phyloP scores from a whole-genome alignment of 2,329 filamentous ascomycete species.

The Raffaelea arxii region DNA sequence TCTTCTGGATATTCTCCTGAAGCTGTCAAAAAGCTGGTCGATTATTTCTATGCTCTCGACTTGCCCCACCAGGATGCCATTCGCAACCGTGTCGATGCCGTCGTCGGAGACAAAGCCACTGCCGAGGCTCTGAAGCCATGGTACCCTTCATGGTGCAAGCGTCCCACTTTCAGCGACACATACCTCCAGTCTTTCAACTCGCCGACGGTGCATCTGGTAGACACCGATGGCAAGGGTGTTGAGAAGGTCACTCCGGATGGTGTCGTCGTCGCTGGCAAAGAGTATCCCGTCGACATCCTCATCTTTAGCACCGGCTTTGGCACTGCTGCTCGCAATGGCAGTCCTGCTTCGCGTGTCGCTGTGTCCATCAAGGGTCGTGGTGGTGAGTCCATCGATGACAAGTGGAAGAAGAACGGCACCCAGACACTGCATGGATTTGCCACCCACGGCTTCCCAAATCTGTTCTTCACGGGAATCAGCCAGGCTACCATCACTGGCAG shows the following conservation, averaged over 20 bases:
- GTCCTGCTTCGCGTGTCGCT: background rate
- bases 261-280: constrained; percentile 31
- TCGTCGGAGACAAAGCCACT: constrained; percentile 42
- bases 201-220: constrained; percentile 47
- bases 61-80: constrained; percentile 29
- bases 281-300: constrained; percentile 28
- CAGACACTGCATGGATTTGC: background rate
- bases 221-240: constrained; percentile 46
- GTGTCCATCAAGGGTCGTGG: background rate
- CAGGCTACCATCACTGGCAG: background rate
- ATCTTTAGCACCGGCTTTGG: constrained; percentile 1
- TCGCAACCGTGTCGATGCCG: constrained; percentile 34
- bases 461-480: background rate
- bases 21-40: constrained; percentile 20
- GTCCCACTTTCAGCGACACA: constrained; percentile 51
- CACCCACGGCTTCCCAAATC: background rate
- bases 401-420: background rate
- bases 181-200: constrained; percentile 51
- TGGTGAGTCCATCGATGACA: background rate
- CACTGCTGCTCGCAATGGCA: background rate
- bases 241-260: constrained; percentile 33
- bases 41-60: constrained; percentile 29
- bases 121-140: constrained; percentile 46
- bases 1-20: background rate
- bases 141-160: constrained; percentile 55